Conservation (phyloP, 345 rosid species). For the Odontarrhena argentea region DNA sequence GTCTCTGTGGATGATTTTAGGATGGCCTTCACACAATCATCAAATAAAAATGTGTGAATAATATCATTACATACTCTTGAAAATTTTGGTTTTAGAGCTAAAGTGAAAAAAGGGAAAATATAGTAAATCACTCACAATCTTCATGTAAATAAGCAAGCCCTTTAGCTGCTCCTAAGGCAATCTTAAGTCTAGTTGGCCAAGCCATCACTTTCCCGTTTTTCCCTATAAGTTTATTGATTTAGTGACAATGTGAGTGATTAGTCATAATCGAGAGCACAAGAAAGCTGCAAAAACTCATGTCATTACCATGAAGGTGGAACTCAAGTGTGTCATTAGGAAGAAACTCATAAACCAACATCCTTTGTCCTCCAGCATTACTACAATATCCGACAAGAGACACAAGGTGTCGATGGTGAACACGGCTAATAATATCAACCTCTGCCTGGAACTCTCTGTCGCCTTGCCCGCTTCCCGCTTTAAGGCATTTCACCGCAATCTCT, state of each 20-base stretch:
- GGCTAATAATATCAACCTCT: slow-evolving; percentile 89
- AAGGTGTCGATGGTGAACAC: slow-evolving; percentile 86
- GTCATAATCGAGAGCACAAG: background rate
- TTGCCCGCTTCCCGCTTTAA: slow-evolving; percentile 77
- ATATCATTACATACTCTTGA: background rate
- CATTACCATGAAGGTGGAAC: slow-evolving; percentile 70
- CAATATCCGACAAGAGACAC: slow-evolving; percentile 86
- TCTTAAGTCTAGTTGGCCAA: slow-evolving; percentile 74
- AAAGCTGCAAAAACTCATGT: background rate
- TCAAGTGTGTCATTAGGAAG: slow-evolving; percentile 73
- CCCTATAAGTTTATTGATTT: slow-evolving; percentile 17
- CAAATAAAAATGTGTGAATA: slow-evolving; percentile 7
- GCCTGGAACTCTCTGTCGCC: slow-evolving; percentile 80
- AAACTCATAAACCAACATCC: slow-evolving; percentile 73
- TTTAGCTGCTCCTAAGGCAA: slow-evolving; percentile 88
- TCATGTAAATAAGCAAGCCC: slow-evolving; percentile 96
- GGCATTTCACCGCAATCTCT: slow-evolving; percentile 78
- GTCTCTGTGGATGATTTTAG: slow-evolving; percentile 86
- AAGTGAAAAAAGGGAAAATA: background rate
- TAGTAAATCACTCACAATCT: slow-evolving; percentile 64
- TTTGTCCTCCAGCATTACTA: slow-evolving; percentile 53
- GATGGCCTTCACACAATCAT: slow-evolving; percentile 61
- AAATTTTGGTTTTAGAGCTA: background rate
- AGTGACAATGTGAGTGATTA: background rate
- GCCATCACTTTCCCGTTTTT: slow-evolving; percentile 62